phyloP scores from a whole-genome alignment of 345 rosid species.

The Rhizophora apiculata region DNA sequence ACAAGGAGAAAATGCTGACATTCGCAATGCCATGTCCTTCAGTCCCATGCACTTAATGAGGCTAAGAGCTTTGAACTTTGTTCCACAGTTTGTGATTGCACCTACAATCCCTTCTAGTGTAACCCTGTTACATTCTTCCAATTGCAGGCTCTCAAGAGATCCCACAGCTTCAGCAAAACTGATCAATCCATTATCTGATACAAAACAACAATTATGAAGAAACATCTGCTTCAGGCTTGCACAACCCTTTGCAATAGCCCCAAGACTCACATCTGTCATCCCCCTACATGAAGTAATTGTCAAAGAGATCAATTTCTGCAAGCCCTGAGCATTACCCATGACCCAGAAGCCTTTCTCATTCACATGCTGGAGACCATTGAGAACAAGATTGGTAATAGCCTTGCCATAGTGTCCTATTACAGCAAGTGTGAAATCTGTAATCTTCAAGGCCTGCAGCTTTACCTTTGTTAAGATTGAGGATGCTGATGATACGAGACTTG shows the following conservation, averaged over 20 bases:
- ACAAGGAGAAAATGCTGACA: constrained; percentile 31
- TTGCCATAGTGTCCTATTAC: constrained; percentile 71
- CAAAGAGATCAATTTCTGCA: constrained; percentile 46
- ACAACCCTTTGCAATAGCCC: constrained; percentile 57
- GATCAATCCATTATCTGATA: constrained; percentile 57
- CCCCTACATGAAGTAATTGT: constrained; percentile 57
- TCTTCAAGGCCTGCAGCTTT: constrained; percentile 64
- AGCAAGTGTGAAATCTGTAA: constrained; percentile 74
- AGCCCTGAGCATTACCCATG: constrained; percentile 71
- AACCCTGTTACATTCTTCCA: constrained; percentile 63
- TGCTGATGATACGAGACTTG: constrained; percentile 50
- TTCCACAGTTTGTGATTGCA: constrained; percentile 41
- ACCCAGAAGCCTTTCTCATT: constrained; percentile 84
- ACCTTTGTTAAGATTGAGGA: constrained; percentile 45
- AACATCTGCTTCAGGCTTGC: constrained; percentile 57
- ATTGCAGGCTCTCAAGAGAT: constrained; percentile 66
- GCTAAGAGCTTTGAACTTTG: constrained; percentile 51
- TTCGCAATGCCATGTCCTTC: constrained; percentile 38
- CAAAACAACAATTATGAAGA: constrained; percentile 57
- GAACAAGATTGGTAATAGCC: constrained; percentile 42
- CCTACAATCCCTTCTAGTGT: constrained; percentile 49
- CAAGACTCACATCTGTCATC: constrained; percentile 60
- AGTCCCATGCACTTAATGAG: constrained; percentile 64
- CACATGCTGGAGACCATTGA: constrained; percentile 47
- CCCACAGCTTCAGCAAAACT: constrained; percentile 44